Base-by-base conservation (phyloP, 108 stramenopile genomes). In the Cyclotella baltica region DNA sequence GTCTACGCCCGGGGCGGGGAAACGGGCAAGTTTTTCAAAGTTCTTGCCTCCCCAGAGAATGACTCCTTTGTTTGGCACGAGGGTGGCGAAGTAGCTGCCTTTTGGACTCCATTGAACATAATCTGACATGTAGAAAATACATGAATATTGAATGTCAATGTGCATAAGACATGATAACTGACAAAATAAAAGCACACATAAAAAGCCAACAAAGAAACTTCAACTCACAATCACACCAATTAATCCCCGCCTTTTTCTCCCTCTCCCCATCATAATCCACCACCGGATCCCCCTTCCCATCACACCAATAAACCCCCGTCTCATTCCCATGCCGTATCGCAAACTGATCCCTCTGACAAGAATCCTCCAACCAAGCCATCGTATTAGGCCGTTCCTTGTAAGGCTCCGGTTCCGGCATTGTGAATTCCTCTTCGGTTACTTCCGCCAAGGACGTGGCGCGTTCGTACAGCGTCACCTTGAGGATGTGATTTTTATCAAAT, bases 101-200 rank as follows among this genome's bases (percentile, higher is more conserved):
- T 96, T 88, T 34, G 97, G 97, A 58, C 86, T 88, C 98, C 98
- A 99, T 74, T 94, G 88, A 43, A 93, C 89, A 70, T 97, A 97
- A 55, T 89, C 67, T 67, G 40, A 43, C 20, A 40, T 40, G 18
- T 36, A 34, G 35, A 1, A 16, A 15, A 3, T 43, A 8, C 3
- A 43, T 33, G 38, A 23, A 27, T 18, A 8, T 47, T 34, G 59
- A 16, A 3, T n/a, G n/a, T n/a, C n/a, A n/a, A n/a, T n/a, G n/a
- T n/a, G n/a, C n/a, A n/a, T 6, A 30, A 19, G 6, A 59, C 31
- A 5, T 30, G 28, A 59, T 4, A 31, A 59, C 28, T 4, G 4
- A 31, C 25, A 18, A 59, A 6, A 33, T 28, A 28, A 59, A 30
- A 10, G 19, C 18, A 53, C 43, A 53, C 18, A 53, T 53, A 8